A percentile compares a stretch with the other conserved stretches of the same genome.
Evolutionary conservation across 1,139 yeast genomes (phyloP).

Genomic region (Yamadazyma pseudoaaseri): DNA sequence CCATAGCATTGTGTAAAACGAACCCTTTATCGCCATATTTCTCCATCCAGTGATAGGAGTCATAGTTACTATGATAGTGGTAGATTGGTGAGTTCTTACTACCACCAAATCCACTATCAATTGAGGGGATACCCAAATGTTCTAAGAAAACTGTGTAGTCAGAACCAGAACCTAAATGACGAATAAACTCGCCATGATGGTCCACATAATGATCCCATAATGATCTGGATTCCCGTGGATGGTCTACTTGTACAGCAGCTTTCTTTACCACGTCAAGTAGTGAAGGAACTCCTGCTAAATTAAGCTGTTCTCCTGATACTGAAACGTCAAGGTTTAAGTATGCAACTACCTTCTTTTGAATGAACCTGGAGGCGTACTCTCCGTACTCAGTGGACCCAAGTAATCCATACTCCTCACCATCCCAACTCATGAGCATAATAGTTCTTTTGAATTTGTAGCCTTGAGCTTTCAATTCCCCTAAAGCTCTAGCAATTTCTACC

Average conservation of each 20-base stretch:
- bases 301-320: constrained; percentile 33
- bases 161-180: constrained; percentile 44
- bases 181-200: constrained; percentile 28
- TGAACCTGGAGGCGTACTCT: constrained; percentile 35
- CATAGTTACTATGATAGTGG: constrained; percentile 61
- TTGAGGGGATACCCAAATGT: constrained; percentile 47
- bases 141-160: constrained; percentile 49
- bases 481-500: constrained; percentile 45
- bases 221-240: constrained; percentile 48
- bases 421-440: constrained; percentile 41
- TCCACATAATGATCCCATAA: constrained; percentile 60
- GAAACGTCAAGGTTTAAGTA: constrained; percentile 45
- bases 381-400: constrained; percentile 50
- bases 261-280: constrained; percentile 32
- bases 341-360: constrained; percentile 41
- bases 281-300: constrained; percentile 39
- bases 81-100: constrained; percentile 36
- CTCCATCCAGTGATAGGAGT: constrained; percentile 56
- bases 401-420: constrained; percentile 50
- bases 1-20: constrained; percentile 52
- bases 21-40: constrained; percentile 56
- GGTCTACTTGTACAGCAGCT: constrained; percentile 33
- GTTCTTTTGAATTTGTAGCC: constrained; percentile 44
- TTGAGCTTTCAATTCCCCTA: constrained; percentile 42
- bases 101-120: constrained; percentile 35